phyloP scores from a whole-genome alignment of 305 asterid genomes.

The Fraxinus sp. region DNA sequence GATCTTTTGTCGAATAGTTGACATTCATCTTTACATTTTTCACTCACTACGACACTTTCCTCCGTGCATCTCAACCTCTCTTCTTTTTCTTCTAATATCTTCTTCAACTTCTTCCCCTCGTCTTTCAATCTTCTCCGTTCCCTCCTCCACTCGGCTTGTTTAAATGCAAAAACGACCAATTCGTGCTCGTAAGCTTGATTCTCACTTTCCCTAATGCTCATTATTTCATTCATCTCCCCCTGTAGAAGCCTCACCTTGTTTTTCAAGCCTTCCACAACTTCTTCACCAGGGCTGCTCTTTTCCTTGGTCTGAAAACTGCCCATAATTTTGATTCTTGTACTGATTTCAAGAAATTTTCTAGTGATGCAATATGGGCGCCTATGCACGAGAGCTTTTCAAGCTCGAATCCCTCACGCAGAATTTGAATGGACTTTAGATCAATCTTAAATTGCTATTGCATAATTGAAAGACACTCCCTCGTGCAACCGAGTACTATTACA shows the following conservation, averaged over 20 bases:
- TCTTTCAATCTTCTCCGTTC: constrained; percentile 55
- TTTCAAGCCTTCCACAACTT: constrained; percentile 52
- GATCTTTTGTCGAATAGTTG: constrained; percentile 9
- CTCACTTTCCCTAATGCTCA: constrained; percentile 66
- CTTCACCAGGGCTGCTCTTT: constrained; percentile 28
- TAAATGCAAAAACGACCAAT: constrained; percentile 57
- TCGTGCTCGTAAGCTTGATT: constrained; percentile 55
- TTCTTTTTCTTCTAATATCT: constrained; percentile 37
- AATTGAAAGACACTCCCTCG: neutral
- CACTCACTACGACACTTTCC: constrained; percentile 3
- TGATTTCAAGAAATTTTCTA: neutral
- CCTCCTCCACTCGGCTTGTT: constrained; percentile 68
- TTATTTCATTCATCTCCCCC: constrained; percentile 53
- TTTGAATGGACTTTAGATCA: neutral
- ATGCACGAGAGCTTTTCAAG: neutral
- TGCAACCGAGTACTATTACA: neutral
- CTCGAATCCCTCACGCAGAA: neutral
- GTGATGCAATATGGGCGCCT: neutral
- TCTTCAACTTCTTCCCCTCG: constrained; percentile 45
- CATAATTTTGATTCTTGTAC: constrained; percentile 34
- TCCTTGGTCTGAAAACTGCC: constrained; percentile 61
- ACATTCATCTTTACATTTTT: constrained; percentile 15
- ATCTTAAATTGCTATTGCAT: neutral
- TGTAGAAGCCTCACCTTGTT: constrained; percentile 51
- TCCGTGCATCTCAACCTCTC: constrained; percentile 25